These are phyloP conservation scores for Botrytis byssoidea DNA, from an alignment of 2,329 filamentous ascomycete genomes.

Conservation along the genomic window DNA sequence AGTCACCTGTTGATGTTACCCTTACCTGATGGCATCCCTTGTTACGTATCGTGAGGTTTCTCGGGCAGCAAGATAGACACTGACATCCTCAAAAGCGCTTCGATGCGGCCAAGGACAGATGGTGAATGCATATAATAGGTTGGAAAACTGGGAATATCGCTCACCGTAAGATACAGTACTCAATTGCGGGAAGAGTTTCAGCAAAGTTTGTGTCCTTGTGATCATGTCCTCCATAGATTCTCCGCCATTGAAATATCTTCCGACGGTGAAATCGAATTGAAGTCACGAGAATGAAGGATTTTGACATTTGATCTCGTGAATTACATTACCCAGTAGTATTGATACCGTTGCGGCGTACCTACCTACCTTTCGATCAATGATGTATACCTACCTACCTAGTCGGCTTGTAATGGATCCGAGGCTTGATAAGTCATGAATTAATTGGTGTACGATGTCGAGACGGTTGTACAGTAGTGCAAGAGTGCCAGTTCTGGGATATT, in stretches of 20 bases:
- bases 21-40: neutral
- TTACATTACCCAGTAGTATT: neutral
- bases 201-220: constrained; percentile 7
- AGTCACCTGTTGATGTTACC: constrained; percentile 16
- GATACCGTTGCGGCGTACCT: neutral
- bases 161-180: constrained; percentile 19
- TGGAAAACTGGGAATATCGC: constrained; percentile 4
- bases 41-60: neutral
- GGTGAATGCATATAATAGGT: constrained; percentile 1
- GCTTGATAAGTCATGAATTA: neutral
- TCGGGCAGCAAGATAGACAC: constrained; percentile 6
- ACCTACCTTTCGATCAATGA: no score
- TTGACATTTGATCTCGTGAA: neutral
- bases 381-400: neutral
- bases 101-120: constrained; percentile 19
- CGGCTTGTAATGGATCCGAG: constrained; percentile 8
- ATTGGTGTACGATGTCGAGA: neutral
- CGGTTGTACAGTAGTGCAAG: neutral
- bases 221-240: constrained; percentile 8
- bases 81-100: constrained; percentile 10
- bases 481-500: neutral
- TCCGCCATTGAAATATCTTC: neutral
- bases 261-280: neutral
- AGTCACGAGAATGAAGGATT: constrained; percentile 7
- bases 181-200: neutral